Conservation (phyloP, 2,329 filamentous ascomycete species). For the Tolypocladium nubicola region DNA sequence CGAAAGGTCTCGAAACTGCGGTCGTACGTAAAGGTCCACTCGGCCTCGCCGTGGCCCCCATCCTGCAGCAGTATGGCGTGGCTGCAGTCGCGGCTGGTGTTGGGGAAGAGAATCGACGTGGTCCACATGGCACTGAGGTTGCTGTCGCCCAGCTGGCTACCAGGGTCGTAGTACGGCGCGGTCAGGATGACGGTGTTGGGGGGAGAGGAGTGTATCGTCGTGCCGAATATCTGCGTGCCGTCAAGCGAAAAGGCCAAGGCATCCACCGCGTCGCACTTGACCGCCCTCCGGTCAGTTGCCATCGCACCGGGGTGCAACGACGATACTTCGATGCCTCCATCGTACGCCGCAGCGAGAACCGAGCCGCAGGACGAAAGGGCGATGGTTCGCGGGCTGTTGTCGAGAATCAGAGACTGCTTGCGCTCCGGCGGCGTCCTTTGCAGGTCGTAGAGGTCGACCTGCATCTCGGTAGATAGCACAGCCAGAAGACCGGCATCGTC, state of each 20-base stretch:
- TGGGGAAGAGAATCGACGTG: conserved; percentile 74
- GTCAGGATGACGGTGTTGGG: conserved; percentile 68
- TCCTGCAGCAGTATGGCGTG: conserved; percentile 62
- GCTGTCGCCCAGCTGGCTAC: conserved; percentile 53
- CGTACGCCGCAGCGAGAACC: conserved; percentile 75
- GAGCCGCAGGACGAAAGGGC: conserved; percentile 72
- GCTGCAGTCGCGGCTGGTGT: conserved; percentile 68
- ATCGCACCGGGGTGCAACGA: conserved; percentile 56
- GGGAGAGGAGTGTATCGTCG: conserved; percentile 53
- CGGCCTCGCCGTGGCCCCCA: conserved; percentile 51
- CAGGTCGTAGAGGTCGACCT: conserved; percentile 78
- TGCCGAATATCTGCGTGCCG: conserved; percentile 68
- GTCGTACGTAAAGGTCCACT: conserved; percentile 72
- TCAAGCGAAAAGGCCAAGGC: conserved; percentile 66
- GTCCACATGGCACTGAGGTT: conserved; percentile 72
- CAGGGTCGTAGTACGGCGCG: conserved; percentile 69
- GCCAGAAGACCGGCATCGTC: conserved; percentile 69
- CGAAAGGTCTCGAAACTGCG: conserved; percentile 67
- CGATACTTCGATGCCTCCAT: conserved; percentile 81
- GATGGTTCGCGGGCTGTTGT: conserved; percentile 68
- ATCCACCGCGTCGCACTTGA: conserved; percentile 71
- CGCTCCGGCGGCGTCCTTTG: conserved; percentile 52
- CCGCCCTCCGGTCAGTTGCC: conserved; percentile 58
- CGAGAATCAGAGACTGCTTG: conserved; percentile 64
- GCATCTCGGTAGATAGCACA: conserved; percentile 71